Evolutionary conservation across 2,329 filamentous ascomycete genomes (phyloP), one percentile per base, ranked within the genome.

Genomic region (Curvularia lunata): DNA sequence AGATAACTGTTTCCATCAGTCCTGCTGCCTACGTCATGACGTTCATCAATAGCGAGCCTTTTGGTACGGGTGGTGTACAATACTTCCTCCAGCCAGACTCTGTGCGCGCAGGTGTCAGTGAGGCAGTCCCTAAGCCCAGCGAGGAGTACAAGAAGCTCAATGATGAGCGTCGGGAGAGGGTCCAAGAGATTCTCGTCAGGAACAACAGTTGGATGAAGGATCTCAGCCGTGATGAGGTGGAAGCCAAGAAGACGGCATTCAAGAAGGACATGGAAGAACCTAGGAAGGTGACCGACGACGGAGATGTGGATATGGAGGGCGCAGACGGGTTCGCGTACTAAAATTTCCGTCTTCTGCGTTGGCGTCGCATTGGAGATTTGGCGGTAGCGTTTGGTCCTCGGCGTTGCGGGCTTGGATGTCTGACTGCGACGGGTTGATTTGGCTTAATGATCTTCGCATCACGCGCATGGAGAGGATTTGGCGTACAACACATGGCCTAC

Each of bases 131-230:
- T 4, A 75, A 75, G 12, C 72, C 75, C 2, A 67, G 68, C 13
- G 71, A 75, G 23, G 72, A 73, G 42, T 73, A 69, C 48, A 71
- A 72, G 51, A 59, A 62, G 19, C 59, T 74, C 10, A 65, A 62
- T 10, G 68, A 72, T 10, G 59, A 64, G 21, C 69, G 77, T 38
- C 66, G 72, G 10, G 75, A 78, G 27, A 73, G 77, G 46, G 71
- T 75, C 1, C 73, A 75, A 59, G 81, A 82, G 58, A 69, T 72
- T 27, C 74, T 78, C n/a, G 71, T 79, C 30, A 73, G 77, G 56
- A 81, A 80, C 61, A 80, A 79, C 54, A 68, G 65, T 2, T 81
- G 75, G 68, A 83, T 83, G 80, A 79, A 76, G 63, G 79, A 78
- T 37, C 56, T 80, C 46, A 77, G 73, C 54, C 77, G 77, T 48